Base-by-base conservation (phyloP, 2,329 filamentous ascomycete genomes). In the Cladosporium sp. region DNA sequence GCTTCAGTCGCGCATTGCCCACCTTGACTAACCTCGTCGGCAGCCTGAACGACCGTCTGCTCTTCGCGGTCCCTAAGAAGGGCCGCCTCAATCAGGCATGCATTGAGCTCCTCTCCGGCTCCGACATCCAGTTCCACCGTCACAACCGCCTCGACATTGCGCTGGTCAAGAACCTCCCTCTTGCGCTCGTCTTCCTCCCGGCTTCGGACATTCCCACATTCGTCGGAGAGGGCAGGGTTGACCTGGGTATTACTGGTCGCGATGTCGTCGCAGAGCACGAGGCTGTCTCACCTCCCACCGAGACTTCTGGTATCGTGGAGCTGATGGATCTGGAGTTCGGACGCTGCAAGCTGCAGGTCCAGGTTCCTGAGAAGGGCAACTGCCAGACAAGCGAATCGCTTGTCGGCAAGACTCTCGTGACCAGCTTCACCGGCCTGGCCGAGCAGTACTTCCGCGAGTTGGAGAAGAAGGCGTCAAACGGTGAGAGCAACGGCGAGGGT, bases 31-130 rank as follows among this genome's bases (percentile, higher is more conserved):
- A 75, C 72, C 59, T 68, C 19, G 58, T 72, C 58, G 68, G 66
- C 65, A 96, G 92, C 80, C 83, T 97, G 73, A 91, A 94, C 81
- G 92, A 93, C 72, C 89, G 94, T 65, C 84, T 97, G 59, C 84
- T 97, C 63, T 97, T 99, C 73, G 94, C 94, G 62, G 90, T 99
- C n/a, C 94, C 94, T 61, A 99, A 99, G 80, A 99, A 99, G 88
- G 94, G 94, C 64, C 90, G 94, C 59, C 86, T 99, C 58, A 89
- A 97, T 76, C 85, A 91, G 76, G 86, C 90, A 60, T 86, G 90
- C 57, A 85, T 99, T 52, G 92, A 97, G 74, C 87, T 99, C 54
- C 88, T 99, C 57, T 84, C 92, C 71, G 94, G 94, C 65, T 91
- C 89, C 69, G 94, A 99, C 75, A 93, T 99, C 69, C 92, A 99